Evolutionary conservation across 345 rosid genomes (phyloP), one percentile per base, ranked within the genome.

Genomic region (Trapa incisa): DNA sequence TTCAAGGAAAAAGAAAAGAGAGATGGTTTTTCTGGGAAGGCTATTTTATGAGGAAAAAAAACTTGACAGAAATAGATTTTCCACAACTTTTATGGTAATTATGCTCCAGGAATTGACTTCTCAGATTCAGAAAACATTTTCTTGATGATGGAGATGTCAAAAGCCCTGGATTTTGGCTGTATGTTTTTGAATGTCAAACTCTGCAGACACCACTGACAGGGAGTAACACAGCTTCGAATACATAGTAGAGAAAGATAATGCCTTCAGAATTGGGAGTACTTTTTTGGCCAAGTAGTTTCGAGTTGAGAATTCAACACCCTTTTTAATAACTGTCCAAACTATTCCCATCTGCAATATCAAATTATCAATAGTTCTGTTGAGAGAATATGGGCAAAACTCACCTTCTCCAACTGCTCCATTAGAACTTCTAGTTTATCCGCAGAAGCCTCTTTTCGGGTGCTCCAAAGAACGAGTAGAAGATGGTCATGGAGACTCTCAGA

Each of bases 331-430:
- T 13, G 32, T 57, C 37, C 35, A 4, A 57, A 57, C 4, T n/a
- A 16, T 57, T 57, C 37, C 29, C 29, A 22, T 22, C 4, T 3
- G 12, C 6, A 1, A 32, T 29, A 57, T 57, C 35, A 56, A 6
- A 1, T 8, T 29, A 57, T 57, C 35, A 56, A 6, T 10, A 56
- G 33, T n/a, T 56, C 61, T 9, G 52, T 4, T 29, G 13, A 29
- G 14, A 7, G 37, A n/a, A n/a, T 2, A 57, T 22, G 36, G 14
- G 33, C 36, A 41, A 29, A 14, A 62, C 67, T 75, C 37, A 89
- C 92, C 87, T 79, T 71, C 70, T 79, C 78, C 50, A 93, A 74
- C 70, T 88, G 85, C 68, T 84, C 88, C 13, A 75, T 81, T 39
- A 84, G 75, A 35, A 69, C 72, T 68, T 77, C 77, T 38, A 88